A percentile compares a stretch with the other conserved stretches of the same genome.
Conservation (phyloP, 1,284 basidiomycete genomes). For the Ustilago lituana region DNA sequence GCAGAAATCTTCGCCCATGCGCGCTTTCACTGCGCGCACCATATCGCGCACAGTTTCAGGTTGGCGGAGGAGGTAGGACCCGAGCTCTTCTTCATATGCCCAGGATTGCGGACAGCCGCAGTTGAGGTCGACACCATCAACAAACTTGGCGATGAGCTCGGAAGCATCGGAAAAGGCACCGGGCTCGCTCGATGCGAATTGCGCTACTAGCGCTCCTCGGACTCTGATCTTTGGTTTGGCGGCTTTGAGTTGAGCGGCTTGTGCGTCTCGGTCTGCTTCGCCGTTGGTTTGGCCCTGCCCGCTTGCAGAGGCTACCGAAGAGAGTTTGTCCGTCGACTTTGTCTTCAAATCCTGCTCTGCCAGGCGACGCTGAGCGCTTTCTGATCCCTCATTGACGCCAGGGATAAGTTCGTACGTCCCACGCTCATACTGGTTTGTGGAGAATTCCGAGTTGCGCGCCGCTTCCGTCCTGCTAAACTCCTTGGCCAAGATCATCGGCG, state of each 20-base stretch:
- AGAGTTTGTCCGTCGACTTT: neutral
- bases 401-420: conserved; percentile 70
- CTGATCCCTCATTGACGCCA: conserved; percentile 46
- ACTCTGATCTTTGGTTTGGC: conserved; percentile 59
- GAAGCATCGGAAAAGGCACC: conserved; percentile 72
- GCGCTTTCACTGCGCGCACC: conserved; percentile 71
- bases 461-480: conserved; percentile 72
- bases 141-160: conserved; percentile 71
- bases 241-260: conserved; percentile 5
- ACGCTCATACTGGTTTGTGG: conserved; percentile 70
- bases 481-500: conserved; percentile 73
- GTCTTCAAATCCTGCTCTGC: neutral
- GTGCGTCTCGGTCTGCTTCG: conserved; percentile 20
- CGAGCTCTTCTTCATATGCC: conserved; percentile 71
- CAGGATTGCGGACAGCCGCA: conserved; percentile 69
- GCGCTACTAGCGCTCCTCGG: conserved; percentile 71
- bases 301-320: neutral
- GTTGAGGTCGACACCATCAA: conserved; percentile 74
- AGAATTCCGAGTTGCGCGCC: conserved; percentile 72
- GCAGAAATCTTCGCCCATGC: conserved; percentile 72
- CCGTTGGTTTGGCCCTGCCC: conserved; percentile 3
- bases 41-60: conserved; percentile 73
- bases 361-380: conserved; percentile 19
- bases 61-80: conserved; percentile 72
- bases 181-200: conserved; percentile 72